Evolutionary conservation across 805 yeast genomes (phyloP), one percentile per base, ranked within the genome.

Genomic region (Spathaspora gorwiae): DNA sequence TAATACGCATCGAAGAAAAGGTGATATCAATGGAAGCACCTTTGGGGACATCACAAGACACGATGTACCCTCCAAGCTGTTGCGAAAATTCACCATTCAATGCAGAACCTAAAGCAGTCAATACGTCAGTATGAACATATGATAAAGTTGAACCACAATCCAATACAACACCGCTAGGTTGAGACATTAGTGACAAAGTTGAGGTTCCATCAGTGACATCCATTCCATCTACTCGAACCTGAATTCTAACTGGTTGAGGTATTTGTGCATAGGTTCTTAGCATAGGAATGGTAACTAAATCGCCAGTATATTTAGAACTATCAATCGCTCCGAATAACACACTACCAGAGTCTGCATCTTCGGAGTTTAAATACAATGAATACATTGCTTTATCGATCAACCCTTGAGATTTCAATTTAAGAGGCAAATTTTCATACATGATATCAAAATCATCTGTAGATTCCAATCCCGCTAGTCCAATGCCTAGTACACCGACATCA

Each of bases 401-500:
- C 3, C 75, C 75, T 44, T 57, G 56, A 40, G 44, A 53, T 42
- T 49, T 58, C 50, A 71, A 55, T 44, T 61, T 66, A 29, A 61
- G 36, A 11, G 75, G 75, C 31, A 70, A 57, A 54, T 71, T 71
- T 52, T 66, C 68, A 53, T 71, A 71, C 36, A 48, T 50, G 56
- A 67, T 65, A 31, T 47, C 42, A 53, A 57, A 62, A 39, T 39
- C 35, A 2, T 15, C 13, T 1, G 92, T 84, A 3, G 79, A 70
- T 62, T 90, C 96, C 44, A 86, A 71, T 10, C 81, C 85, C 5
- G 78, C 65, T 42, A 85, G 70, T 8, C 94, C 92, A 50, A 87
- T 79, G 26, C 90, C 90, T 35, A 87, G 62, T 26, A 87, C 92
- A 46, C 95, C 92, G 47, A 75, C 65, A 7, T 79, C 61, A 4